Percentiles rank a stretch among this genome's conserved stretches.
Evolutionary conservation across 2,329 filamentous ascomycete genomes (phyloP).

Genomic region (Trichoderma gracile): DNA sequence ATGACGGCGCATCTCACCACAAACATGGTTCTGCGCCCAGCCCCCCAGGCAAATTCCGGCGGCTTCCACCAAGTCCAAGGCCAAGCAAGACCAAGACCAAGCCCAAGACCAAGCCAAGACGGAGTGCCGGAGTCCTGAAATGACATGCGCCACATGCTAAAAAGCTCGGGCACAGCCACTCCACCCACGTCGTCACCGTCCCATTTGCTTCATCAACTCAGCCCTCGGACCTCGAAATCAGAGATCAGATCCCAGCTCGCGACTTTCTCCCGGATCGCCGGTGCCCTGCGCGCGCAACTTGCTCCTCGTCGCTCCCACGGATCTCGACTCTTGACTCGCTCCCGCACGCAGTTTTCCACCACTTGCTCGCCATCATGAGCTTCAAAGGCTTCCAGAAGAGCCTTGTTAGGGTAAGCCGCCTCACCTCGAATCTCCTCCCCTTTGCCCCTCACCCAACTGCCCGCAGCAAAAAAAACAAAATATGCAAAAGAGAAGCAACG

Average conservation of each 20-base stretch:
- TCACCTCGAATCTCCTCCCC: slow-evolving; percentile 35
- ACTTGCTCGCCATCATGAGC: slow-evolving; percentile 65
- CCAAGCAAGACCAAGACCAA: too few relatives aligned
- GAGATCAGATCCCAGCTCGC: slow-evolving; percentile 8
- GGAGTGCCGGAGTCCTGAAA: slow-evolving; percentile 4
- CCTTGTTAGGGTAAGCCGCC: slow-evolving; percentile 67
- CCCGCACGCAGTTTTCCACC: neutral
- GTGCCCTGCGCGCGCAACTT: slow-evolving; percentile 25
- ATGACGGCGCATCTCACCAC: neutral
- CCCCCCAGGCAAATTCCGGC: slow-evolving; percentile 12
- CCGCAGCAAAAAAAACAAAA: slow-evolving; percentile 26
- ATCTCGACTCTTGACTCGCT: neutral
- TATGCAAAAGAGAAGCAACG: slow-evolving; percentile 19
- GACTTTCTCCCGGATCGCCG: slow-evolving; percentile 23
- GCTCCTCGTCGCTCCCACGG: neutral
- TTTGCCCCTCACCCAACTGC: slow-evolving; percentile 37
- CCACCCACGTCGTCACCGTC: slow-evolving; percentile 38
- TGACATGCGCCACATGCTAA: slow-evolving; percentile 14
- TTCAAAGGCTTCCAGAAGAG: slow-evolving; percentile 95
- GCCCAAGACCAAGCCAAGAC: neutral
- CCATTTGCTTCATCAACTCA: slow-evolving; percentile 18
- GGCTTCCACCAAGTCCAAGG: neutral
- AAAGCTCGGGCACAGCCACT: slow-evolving; percentile 31
- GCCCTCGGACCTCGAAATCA: slow-evolving; percentile 7
- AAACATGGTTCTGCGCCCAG: neutral